Conservation (phyloP, 352 stramenopile genomes). For the Phytophthora multivora region DNA sequence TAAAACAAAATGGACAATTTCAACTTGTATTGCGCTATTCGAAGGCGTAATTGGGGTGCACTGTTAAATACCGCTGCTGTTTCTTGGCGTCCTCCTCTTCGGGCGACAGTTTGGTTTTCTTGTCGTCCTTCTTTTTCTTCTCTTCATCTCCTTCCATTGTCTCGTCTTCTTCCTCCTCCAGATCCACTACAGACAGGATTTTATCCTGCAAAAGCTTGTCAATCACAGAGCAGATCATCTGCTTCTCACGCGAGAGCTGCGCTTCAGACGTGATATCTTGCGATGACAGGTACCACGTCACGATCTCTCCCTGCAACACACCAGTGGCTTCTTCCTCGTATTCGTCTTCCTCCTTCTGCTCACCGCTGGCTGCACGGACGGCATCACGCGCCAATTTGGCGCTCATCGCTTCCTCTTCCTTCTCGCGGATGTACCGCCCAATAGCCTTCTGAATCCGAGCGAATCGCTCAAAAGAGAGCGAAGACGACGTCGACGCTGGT, state of each 20-base stretch:
- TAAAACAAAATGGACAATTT: background rate
- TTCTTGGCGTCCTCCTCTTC: slow-evolving; percentile 59
- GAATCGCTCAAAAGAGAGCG: slow-evolving; percentile 84
- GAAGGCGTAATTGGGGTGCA: slow-evolving; percentile 83
- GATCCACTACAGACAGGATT: slow-evolving; percentile 71
- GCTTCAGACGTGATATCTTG: slow-evolving; percentile 88
- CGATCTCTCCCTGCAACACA: slow-evolving; percentile 78
- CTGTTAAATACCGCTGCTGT: slow-evolving; percentile 77
- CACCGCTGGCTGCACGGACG: slow-evolving; percentile 21
- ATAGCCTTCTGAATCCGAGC: slow-evolving; percentile 84
- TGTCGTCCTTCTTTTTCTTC: slow-evolving; percentile 25
- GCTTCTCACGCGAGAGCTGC: slow-evolving; percentile 78
- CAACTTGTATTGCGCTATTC: slow-evolving; percentile 33
- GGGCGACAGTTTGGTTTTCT: slow-evolving; percentile 44
- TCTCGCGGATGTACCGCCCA: slow-evolving; percentile 77
- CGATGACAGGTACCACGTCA: slow-evolving; percentile 85
- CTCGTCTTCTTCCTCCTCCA: slow-evolving; percentile 49
- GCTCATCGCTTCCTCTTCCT: slow-evolving; percentile 67
- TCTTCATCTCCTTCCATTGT: slow-evolving; percentile 26
- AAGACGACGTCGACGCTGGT: slow-evolving; percentile 37
- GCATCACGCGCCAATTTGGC: slow-evolving; percentile 51
- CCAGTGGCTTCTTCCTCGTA: slow-evolving; percentile 64
- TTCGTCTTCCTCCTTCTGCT: slow-evolving; percentile 34
- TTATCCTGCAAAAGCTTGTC: slow-evolving; percentile 84
- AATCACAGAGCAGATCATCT: slow-evolving; percentile 83